Base-by-base conservation (phyloP, 1,284 basidiomycete species). In the Prillingera fragicola region DNA sequence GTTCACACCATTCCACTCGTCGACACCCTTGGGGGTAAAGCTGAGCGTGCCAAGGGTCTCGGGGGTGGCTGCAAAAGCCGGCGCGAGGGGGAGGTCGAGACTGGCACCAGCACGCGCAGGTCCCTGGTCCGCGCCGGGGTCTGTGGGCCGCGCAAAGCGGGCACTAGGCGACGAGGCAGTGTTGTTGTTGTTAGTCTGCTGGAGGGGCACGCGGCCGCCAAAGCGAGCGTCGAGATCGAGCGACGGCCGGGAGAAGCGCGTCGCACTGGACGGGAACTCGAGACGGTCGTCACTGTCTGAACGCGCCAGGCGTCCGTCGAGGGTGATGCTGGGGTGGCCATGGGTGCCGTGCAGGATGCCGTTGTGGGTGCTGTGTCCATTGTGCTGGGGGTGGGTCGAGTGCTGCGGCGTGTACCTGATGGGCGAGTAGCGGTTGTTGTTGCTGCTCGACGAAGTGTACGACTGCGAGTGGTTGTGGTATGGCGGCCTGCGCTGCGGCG, bases 51-150 rank as follows among this genome's bases (percentile, higher is more conserved):
- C 43, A 25, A 53, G 45, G 7, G 48, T 47, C 23, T 54, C 52
- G 22, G 48, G 52, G 2, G 52, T 54, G 15, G 40, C 45, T 1
- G 48, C 45, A 18, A 48, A 54, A 4, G 48, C 52, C 1, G 52
- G 52, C 1, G 52, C 48, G 9, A 50, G 40, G n/a, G 48, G 48
- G 9, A 50, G 33, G 28, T 48, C 47, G 33, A 48, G 41, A 15
- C 39, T 43, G 5, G 33, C 47, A 17, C 47, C 47, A 8, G 38
- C 38, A 8, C 47, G 41, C 12, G 47, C 47, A 18, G 43, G 43
- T 9, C 43, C 38, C 8, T n/a, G 22, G 26, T 26, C 37, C 17
- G 26, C 15, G 24, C 17, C 19, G 8, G 35, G 33, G 35, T 38
- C 28, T 14, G 9, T 22, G 2, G 29, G 42, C 15, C n/a, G 36